Evolutionary conservation across 2,329 filamentous ascomycete genomes (phyloP), one percentile per base, ranked within the genome.

Genomic region (Karstenula rhodostoma): DNA sequence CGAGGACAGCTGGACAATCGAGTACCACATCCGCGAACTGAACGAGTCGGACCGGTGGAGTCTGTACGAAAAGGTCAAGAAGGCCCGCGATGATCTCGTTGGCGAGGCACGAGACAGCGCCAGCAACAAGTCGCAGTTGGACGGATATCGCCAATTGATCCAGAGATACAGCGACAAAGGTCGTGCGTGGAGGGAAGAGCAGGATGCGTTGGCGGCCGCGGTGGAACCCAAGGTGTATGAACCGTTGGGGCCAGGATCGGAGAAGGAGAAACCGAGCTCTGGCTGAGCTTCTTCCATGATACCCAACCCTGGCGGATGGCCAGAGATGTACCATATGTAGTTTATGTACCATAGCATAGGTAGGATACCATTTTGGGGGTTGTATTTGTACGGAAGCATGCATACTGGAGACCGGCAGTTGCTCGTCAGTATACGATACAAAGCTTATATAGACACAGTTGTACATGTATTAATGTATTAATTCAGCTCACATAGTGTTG

Each of bases 21-120:
- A 95, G 68, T 97, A 96, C 77, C 84, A 88, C 37, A 79, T 97
- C 50, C 84, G 85, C 48, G 90, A 94, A 65, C 80, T 77, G 9
- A 55, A 62, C 1, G 51, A 61, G 12, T 55, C 54, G 3, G 56
- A 56, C 3, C 57, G 62, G 6, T 65, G 67, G 67, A 61, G 35
- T 29, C 47, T 72, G 32, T 77, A 75, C 59, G 62, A 64, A 4
- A 60, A 66, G 17, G 81, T 87, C 59, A 86, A 87, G 73, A 75
- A 69, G 3, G 83, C 90, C 17, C 85, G 92, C 13, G 79, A 77
- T 48, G 80, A 80, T 32, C 77, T 79, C 0, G 19, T 73, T 35
- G 66, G 66, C 60, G 29, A 74, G 73, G 61, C 74, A 77, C 78
- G 82, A 12, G 79, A 82, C 15, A 78, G 78, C 15, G 79, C 78